A percentile compares a stretch with the other conserved stretches of the same genome.
Conservation (phyloP, 2,329 filamentous ascomycete species). For the Dothistroma pini region DNA sequence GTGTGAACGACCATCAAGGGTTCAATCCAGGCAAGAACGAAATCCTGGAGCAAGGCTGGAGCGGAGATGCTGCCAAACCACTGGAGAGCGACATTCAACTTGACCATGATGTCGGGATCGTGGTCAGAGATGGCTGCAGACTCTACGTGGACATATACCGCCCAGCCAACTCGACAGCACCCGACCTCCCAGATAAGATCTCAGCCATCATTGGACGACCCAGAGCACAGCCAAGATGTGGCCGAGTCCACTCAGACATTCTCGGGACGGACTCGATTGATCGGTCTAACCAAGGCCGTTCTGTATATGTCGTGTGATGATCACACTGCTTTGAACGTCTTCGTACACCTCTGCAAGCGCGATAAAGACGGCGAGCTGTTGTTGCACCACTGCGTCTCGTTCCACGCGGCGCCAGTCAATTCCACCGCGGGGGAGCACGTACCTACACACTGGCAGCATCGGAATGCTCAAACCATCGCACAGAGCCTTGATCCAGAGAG, state of each 20-base stretch:
- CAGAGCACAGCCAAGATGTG: conserved; percentile 19
- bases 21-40: conserved; percentile 41
- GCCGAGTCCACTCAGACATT: conserved; percentile 41
- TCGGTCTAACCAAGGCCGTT: conserved; percentile 48
- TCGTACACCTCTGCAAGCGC: conserved; percentile 20
- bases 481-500: conserved; percentile 10
- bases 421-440: conserved; percentile 39
- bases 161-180: conserved; percentile 31
- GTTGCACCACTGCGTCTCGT: conserved; percentile 18
- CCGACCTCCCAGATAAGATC: conserved; percentile 28
- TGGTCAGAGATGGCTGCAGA: conserved; percentile 41
- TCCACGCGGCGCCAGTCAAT: conserved; percentile 22
- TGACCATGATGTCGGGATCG: conserved; percentile 47
- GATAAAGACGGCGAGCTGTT: conserved; percentile 17
- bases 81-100: conserved; percentile 40
- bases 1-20: conserved; percentile 42
- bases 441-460: conserved; percentile 16
- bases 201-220: conserved; percentile 41
- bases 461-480: conserved; percentile 20
- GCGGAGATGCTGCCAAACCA: conserved; percentile 36
- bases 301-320: conserved; percentile 39
- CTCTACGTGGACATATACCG: conserved; percentile 48
- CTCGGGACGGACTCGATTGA: conserved; percentile 37
- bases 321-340: conserved; percentile 24
- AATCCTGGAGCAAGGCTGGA: conserved; percentile 39